Evolutionary conservation across 1,284 basidiomycete species (phyloP).

Genomic region (Papiliotrema laurentii): DNA sequence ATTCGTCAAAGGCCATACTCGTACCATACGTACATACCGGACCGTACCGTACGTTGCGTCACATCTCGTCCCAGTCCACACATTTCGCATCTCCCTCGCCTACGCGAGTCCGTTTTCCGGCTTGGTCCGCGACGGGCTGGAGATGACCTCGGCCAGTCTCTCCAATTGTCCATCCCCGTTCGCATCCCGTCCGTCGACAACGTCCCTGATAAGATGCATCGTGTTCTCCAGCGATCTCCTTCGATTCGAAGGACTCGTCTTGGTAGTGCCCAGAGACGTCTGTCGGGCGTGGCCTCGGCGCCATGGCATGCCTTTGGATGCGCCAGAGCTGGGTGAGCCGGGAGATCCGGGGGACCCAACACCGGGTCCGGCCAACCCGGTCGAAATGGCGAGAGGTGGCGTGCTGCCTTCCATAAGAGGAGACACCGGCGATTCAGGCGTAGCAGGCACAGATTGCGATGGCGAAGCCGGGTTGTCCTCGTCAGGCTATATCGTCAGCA

Average conservation of each 20-base stretch:
- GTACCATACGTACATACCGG: too few relatives aligned
- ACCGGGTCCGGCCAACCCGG: too few relatives aligned
- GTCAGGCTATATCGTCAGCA: slow-evolving; percentile 31
- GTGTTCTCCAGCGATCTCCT: slow-evolving; percentile 92
- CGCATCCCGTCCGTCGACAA: slow-evolving; percentile 63
- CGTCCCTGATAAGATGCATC: slow-evolving; percentile 88
- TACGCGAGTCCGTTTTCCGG: slow-evolving; percentile 3
- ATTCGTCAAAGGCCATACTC: too few relatives aligned
- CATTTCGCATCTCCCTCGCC: too few relatives aligned
- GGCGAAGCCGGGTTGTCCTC: slow-evolving; percentile 53
- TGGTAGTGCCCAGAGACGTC: slow-evolving; percentile 90
- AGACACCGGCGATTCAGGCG: slow-evolving; percentile 26
- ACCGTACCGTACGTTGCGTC: too few relatives aligned
- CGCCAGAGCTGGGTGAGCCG: slow-evolving; percentile 40
- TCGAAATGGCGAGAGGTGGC: slow-evolving; percentile 21
- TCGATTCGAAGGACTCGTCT: slow-evolving; percentile 80
- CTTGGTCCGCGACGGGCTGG: slow-evolving; percentile 26
- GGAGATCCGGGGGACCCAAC: slow-evolving; percentile 31
- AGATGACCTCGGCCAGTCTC: slow-evolving; percentile 46
- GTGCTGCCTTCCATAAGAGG: slow-evolving; percentile 51
- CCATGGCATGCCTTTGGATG: slow-evolving; percentile 30
- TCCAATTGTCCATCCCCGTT: slow-evolving; percentile 41
- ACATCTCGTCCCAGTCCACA: too few relatives aligned
- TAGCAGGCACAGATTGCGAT: slow-evolving; percentile 29
- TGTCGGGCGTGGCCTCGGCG: slow-evolving; percentile 70